Base-by-base conservation (phyloP, 352 stramenopile genomes). In the Globisporangium takayamanum region DNA sequence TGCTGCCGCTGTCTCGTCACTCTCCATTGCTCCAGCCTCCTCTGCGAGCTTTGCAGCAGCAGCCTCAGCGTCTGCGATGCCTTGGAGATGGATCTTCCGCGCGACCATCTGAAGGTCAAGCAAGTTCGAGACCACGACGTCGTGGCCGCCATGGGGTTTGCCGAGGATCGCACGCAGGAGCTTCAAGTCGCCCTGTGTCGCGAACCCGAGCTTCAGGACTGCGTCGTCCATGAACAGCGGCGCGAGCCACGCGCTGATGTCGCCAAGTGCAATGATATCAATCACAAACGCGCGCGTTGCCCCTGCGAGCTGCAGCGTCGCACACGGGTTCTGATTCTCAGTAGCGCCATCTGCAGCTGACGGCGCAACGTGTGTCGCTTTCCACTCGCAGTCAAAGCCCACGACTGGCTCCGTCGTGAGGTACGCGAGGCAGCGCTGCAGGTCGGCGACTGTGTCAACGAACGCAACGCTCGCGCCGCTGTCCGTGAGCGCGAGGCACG, bases 351-450 rank as follows among this genome's bases (percentile, higher is more conserved):
- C 49, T 39, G 66, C 42, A 1, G 15, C 25, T 10, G n/a, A 45
- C 12, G 48, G 11, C 12, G 64, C 66, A 41, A 70, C 62, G 26
- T 82, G 71, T n/a, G 72, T 60, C 8, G 75, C 62, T 33, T 87
- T 88, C 84, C 84, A 93, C 60, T 93, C 84, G 18, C 77, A 89
- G 67, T 93, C 84, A 47, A 93, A 89, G 3, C 84, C 84, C 18
- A 93, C 66, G 22, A 76, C 65, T 0, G 64, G 30, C n/a, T 80
- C 69, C 2, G 49, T 45, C n/a, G 72, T 45, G 26, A 93, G 62
- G 46, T 88, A 63, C 20, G 55, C 57, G 12, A 72, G 59, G 48
- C 76, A 88, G n/a, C 15, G 47, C 11, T 67, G 44, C 7, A 91
- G 50, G 16, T 48, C 56, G 20, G 58, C 61, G 15, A 49, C 63